Base-by-base conservation (phyloP, 176 grass and related monocot species). In the Secale cereale region DNA sequence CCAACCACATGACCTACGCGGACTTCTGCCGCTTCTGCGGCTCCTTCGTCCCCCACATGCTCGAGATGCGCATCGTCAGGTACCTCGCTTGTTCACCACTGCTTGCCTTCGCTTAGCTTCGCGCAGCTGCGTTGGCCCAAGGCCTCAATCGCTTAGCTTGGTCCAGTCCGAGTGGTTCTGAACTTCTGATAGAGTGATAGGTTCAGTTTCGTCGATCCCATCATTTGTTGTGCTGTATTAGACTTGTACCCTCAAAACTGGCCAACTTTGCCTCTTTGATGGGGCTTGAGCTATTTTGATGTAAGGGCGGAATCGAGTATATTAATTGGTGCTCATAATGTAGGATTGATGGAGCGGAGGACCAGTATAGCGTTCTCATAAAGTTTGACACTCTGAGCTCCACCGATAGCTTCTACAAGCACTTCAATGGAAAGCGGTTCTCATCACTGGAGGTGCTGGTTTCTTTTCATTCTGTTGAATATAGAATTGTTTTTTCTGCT, bases 41-140 rank as follows among this genome's bases (percentile, higher is more conserved):
- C 8, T 31, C 88, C 67, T 98, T 94, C 79, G 83, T 94, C 31
- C 81, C 89, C 14, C 89, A 92, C 86, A 95, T 93, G 52, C 90
- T 94, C 59, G 97, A 92, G 86, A 95, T 95, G 97, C 97, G 96
- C 87, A 94, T 95, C 40, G 90, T 98, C 67, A 95, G 93, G 96
- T 98, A 72, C 37, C 7, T 86, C 46, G 2, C 28, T 74, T 78
- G 26, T 62, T 93, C 54, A 40, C 37, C 66, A 10, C 31, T 63
- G 52, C 16, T 22, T 83, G 20, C 11, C 67, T 56, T 69, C 79
- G 7, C 32, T 43, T 83, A 35, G 22, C 65, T 54, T 68, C 79
- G 7, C 20, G 50, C 54, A 4, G 16, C 26, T 65, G 64, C 9
- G 5, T 77, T 59, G 33, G 83, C 29, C 26, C 76, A 52, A 26